These are phyloP conservation scores for Ustilago nuda DNA, from an alignment of 1,284 basidiomycete species.

Conservation along the genomic window DNA sequence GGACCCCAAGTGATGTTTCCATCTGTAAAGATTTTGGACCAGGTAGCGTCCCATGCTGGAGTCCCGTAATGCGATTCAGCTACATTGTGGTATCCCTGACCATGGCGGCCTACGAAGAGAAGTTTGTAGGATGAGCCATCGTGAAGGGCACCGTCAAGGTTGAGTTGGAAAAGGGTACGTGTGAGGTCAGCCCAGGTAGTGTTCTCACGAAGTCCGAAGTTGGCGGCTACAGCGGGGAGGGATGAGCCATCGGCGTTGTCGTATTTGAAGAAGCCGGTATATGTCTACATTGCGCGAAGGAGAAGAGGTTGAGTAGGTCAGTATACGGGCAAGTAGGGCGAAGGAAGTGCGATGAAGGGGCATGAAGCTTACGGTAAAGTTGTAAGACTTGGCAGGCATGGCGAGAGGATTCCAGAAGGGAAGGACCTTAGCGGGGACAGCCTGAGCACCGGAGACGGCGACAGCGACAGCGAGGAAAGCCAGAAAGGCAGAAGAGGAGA, in stretches of 20 bases:
- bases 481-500: conserved; percentile 26
- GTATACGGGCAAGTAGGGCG: background rate
- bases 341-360: background rate
- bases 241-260: conserved; percentile 29
- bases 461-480: conserved; percentile 24
- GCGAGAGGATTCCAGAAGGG: conserved; percentile 29
- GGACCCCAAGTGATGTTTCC: conserved; percentile 52
- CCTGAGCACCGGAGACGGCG: conserved; percentile 18
- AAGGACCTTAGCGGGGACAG: conserved; percentile 22
- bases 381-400: conserved; percentile 42
- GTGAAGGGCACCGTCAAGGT: conserved; percentile 15
- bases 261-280: conserved; percentile 50
- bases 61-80: conserved; percentile 52
- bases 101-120: conserved; percentile 48
- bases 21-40: conserved; percentile 40
- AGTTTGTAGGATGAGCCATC: conserved; percentile 52
- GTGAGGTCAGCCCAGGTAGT: conserved; percentile 39
- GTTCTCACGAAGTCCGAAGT: conserved; percentile 50
- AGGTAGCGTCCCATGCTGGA: conserved; percentile 42
- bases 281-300: conserved; percentile 14
- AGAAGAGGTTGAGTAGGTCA: background rate
- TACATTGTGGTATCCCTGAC: conserved; percentile 55
- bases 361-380: conserved; percentile 24
- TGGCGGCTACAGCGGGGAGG: conserved; percentile 46
- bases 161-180: conserved; percentile 32